These are phyloP conservation scores for Xylaria nigripes DNA, from an alignment of 495 filamentous ascomycete genomes.

Conservation along the genomic window DNA sequence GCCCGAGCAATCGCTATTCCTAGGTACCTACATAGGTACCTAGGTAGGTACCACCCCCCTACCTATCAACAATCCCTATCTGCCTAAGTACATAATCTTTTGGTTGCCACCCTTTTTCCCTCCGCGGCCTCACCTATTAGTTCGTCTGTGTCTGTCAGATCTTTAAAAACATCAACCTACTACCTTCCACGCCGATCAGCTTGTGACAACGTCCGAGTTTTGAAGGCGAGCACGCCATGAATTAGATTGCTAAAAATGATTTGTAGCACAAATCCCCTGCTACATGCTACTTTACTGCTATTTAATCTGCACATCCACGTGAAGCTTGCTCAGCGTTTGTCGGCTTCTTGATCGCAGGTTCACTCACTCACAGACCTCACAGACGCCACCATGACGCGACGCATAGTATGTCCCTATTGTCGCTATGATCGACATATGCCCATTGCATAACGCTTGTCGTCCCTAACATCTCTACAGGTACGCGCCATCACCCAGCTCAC, in stretches of 20 bases:
- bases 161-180: too few species aligned
- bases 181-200: neutral
- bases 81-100: too few species aligned
- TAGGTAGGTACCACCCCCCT: too few species aligned
- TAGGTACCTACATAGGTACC: too few species aligned
- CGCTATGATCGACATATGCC: neutral
- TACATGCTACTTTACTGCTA: neutral
- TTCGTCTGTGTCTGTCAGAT: too few species aligned
- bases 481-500: conserved; percentile 77
- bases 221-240: neutral
- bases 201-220: neutral
- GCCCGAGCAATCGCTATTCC: too few species aligned
- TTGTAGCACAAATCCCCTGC: conserved; percentile 6
- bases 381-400: conserved; percentile 35
- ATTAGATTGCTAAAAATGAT: conserved; percentile 9
- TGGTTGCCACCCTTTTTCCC: too few species aligned
- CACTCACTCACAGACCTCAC: too few species aligned
- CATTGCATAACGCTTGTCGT: neutral
- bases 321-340: conserved; percentile 7
- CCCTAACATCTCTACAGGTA: conserved; percentile 42
- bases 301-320: conserved; percentile 1
- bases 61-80: too few species aligned
- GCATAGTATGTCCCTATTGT: conserved; percentile 32
- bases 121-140: too few species aligned
- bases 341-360: neutral